Percentiles rank a stretch among this genome's conserved stretches.
Conservation (phyloP, 2,329 filamentous ascomycete species). For the Colletotrichum caudatum region DNA sequence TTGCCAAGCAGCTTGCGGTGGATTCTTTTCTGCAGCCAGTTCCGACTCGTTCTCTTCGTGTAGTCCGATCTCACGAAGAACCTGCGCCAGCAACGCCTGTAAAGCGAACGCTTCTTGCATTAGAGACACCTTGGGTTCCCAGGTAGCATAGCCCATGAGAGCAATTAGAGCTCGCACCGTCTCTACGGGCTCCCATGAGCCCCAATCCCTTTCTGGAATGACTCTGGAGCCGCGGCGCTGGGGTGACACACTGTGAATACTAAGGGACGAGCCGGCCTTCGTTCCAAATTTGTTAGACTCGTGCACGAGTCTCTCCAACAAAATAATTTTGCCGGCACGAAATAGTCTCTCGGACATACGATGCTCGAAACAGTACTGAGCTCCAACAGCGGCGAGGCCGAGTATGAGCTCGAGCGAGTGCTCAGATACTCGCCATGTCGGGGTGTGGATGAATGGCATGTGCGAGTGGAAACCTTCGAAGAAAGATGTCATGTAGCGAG, state of each 20-base stretch:
- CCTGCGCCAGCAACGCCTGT: conserved; percentile 50
- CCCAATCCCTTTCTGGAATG: conserved; percentile 35
- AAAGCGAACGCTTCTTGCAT: conserved; percentile 52
- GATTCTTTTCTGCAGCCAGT: conserved; percentile 12
- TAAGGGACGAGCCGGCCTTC: conserved; percentile 46
- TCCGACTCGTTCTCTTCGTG: conserved; percentile 45
- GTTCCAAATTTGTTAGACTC: conserved; percentile 45
- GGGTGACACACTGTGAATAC: conserved; percentile 37
- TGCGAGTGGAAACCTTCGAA: conserved; percentile 55
- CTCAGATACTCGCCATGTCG: conserved; percentile 50
- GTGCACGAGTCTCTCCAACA: conserved; percentile 48
- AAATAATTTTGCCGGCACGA: conserved; percentile 48
- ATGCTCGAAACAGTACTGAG: conserved; percentile 55
- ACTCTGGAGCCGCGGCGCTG: conserved; percentile 23
- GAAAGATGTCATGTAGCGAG: conserved; percentile 52
- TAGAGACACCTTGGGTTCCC: conserved; percentile 51
- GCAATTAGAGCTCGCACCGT: conserved; percentile 51
- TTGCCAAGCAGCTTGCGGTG: conserved; percentile 45
- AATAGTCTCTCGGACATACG: conserved; percentile 52
- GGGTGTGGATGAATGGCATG: conserved; percentile 54
- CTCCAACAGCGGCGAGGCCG: conserved; percentile 50
- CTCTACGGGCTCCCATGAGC: conserved; percentile 49
- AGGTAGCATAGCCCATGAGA: conserved; percentile 55
- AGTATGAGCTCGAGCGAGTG: conserved; percentile 50
- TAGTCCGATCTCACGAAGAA: conserved; percentile 51